These are phyloP conservation scores for Chytriomyces confervae DNA, from an alignment of 192 early-diverging fungal species.

Conservation along the genomic window DNA sequence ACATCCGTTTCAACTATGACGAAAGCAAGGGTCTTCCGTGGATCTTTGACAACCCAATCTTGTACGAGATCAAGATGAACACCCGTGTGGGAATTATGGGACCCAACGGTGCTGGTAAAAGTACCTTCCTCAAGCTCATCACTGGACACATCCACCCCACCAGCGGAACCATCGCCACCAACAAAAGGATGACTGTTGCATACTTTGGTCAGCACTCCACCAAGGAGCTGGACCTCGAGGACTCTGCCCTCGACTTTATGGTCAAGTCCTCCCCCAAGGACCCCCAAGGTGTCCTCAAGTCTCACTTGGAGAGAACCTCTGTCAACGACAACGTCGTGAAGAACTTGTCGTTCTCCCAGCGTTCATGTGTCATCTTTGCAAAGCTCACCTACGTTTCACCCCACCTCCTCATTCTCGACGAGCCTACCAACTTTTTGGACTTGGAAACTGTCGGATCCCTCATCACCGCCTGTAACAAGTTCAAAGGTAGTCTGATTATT, in stretches of 20 bases:
- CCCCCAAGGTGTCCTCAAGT: constrained; percentile 55
- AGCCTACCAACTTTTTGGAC: constrained; percentile 78
- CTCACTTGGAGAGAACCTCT: constrained; percentile 80
- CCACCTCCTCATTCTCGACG: constrained; percentile 81
- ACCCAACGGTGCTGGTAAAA: constrained; percentile 75
- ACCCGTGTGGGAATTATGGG: constrained; percentile 83
- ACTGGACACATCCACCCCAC: constrained; percentile 72
- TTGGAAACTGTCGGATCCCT: constrained; percentile 77
- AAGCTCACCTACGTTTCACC: constrained; percentile 82
- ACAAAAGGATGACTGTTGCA: constrained; percentile 81
- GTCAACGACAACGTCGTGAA: constrained; percentile 77
- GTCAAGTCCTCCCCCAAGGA: constrained; percentile 26
- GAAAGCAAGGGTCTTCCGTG: constrained; percentile 52
- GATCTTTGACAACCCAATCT: constrained; percentile 58
- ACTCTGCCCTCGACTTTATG: constrained; percentile 35
- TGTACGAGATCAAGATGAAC: constrained; percentile 70
- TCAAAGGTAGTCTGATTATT: constrained; percentile 80
- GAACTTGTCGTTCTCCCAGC: constrained; percentile 78
- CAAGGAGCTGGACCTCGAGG: constrained; percentile 52
- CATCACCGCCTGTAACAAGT: constrained; percentile 73
- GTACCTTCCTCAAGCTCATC: constrained; percentile 80
- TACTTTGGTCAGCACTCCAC: constrained; percentile 88
- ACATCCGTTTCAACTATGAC: constrained; percentile 78
- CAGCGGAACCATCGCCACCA: constrained; percentile 71
- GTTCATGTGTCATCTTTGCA: constrained; percentile 82